Conservation (phyloP, 768 basidiomycete species). For the Phaeotremella fagi region DNA sequence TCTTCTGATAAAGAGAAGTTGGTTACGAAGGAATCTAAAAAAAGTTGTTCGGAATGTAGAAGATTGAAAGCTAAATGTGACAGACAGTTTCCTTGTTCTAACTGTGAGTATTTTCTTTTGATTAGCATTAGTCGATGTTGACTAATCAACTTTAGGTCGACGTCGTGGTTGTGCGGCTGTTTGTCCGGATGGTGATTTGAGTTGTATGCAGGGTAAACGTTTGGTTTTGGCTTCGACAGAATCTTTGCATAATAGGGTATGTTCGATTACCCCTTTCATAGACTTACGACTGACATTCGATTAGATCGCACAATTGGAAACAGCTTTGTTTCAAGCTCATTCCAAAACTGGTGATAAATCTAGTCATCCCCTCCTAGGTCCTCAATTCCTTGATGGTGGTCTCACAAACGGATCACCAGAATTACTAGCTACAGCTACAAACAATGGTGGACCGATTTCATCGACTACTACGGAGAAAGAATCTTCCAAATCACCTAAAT, state of each 20-base stretch:
- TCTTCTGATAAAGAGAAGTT: neutral
- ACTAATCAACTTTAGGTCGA: slow-evolving; percentile 23
- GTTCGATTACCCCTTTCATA: neutral
- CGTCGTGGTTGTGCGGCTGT: slow-evolving; percentile 37
- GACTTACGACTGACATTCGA: neutral
- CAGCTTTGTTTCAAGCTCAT: slow-evolving; percentile 34
- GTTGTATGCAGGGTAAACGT: slow-evolving; percentile 44
- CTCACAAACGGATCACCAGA: slow-evolving; percentile 10
- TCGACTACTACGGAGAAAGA: neutral
- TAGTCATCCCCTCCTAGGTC: slow-evolving; percentile 31
- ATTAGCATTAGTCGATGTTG: neutral
- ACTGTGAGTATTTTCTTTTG: slow-evolving; percentile 25
- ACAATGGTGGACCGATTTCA: neutral
- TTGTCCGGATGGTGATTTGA: slow-evolving; percentile 41
- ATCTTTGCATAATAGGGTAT: slow-evolving; percentile 33
- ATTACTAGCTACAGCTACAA: slow-evolving; percentile 1
- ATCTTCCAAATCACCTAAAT: slow-evolving; percentile 5
- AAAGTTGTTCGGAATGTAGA: slow-evolving; percentile 43
- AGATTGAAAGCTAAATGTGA: slow-evolving; percentile 43
- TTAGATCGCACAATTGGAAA: slow-evolving; percentile 36
- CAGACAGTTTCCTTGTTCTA: slow-evolving; percentile 40
- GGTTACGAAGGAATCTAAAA: slow-evolving; percentile 22
- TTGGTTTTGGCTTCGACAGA: slow-evolving; percentile 42
- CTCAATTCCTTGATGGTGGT: slow-evolving; percentile 35
- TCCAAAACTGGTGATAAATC: neutral